Evolutionary conservation across 352 stramenopile species (phyloP), one percentile per base, ranked within the genome.

Genomic region (Globisporangium cystogenes): DNA sequence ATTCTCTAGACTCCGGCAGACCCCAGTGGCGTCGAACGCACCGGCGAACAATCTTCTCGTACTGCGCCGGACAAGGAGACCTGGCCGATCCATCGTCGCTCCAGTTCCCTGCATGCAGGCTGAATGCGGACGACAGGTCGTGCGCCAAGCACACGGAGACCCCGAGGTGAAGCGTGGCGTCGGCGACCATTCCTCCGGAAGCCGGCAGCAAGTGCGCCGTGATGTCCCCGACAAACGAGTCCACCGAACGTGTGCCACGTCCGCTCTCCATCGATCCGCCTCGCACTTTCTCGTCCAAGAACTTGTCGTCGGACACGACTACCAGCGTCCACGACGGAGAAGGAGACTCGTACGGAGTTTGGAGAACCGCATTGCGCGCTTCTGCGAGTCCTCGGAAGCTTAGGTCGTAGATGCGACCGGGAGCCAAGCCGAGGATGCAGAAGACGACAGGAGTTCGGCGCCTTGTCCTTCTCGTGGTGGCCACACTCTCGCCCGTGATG

Each of bases 11-110:
- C 42, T 64, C 70, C 35, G 53, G 70, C 3, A 73, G 39, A 15
- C 62, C 64, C 60, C 69, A 78, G 40, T 86, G 71, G 1, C 64
- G 65, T 4, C 64, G 71, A 33, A 76, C 58, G 42, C 73, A 83
- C 7, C 56, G 31, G 3, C 71, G 69, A 18, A 85, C 45, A 49
- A 53, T 51, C 14, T 68, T 36, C 31, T 62, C 24, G 14, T 68
- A 45, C 4, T 51, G 20, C 8, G 8, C 24, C 8, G 23, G 29
- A 6, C 10, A 27, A 33, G 41, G n/a, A 3, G 42, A 33, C 5
- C 21, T 21, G 21, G 21, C 31, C 7, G 21, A 14, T 3, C 15
- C 3, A 31, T 33, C 26, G 31, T 27, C 18, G 43, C 11, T 31
- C 12, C 4, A 45, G 20, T 1, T 29, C 33, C 48, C 18, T 31